These are phyloP conservation scores for Penicillium decumbens DNA, from an alignment of 2,329 filamentous ascomycete genomes.

Conservation along the genomic window DNA sequence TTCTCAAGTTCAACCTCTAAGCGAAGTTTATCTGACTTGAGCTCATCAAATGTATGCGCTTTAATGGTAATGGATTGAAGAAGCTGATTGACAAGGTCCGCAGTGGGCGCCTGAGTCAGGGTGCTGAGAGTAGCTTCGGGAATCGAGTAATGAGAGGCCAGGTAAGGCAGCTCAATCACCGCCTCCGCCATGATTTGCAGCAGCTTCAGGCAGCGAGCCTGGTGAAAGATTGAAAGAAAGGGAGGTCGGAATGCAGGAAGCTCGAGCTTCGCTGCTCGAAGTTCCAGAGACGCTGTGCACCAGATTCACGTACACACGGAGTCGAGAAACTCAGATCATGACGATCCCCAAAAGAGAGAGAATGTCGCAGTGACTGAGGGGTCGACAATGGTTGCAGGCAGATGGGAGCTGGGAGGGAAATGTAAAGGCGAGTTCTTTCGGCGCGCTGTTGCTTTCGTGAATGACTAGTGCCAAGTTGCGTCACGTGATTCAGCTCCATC, in stretches of 20 bases:
- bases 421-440: constrained; percentile 11
- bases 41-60: constrained; percentile 73
- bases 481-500: constrained; percentile 15
- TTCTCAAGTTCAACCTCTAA: constrained; percentile 91
- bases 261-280: constrained; percentile 5
- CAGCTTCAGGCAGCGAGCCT: constrained; percentile 6
- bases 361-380: neutral
- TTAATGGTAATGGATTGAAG: constrained; percentile 71
- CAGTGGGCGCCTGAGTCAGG: constrained; percentile 59
- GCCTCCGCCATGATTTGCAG: constrained; percentile 50
- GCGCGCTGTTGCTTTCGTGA: constrained; percentile 14
- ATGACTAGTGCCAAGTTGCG: constrained; percentile 3
- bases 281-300: constrained; percentile 17
- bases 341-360: constrained; percentile 9
- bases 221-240: constrained; percentile 1
- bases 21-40: constrained; percentile 83
- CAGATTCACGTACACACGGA: constrained; percentile 22
- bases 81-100: constrained; percentile 70
- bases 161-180: constrained; percentile 55
- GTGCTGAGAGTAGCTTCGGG: constrained; percentile 54
- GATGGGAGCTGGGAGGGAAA: constrained; percentile 1
- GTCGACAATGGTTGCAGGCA: constrained; percentile 6
- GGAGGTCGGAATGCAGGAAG: constrained; percentile 7
- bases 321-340: constrained; percentile 18
- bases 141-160: constrained; percentile 56